phyloP scores from a whole-genome alignment of 2,329 filamentous ascomycete genomes.

The Teratosphaeria viscida region DNA sequence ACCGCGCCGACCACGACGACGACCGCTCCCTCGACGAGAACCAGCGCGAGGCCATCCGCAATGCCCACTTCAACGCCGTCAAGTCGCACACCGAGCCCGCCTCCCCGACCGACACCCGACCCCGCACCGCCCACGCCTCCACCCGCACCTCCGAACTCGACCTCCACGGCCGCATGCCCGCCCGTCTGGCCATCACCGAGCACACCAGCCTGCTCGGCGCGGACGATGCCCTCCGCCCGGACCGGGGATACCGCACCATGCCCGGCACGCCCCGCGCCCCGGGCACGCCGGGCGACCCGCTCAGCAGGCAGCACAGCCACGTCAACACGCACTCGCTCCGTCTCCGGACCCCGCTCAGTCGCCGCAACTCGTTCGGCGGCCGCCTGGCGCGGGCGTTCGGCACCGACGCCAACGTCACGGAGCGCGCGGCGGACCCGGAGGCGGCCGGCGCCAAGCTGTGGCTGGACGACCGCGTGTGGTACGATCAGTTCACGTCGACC shows the following conservation, averaged over 20 bases:
- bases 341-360: conserved; percentile 31
- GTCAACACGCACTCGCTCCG: conserved; percentile 9
- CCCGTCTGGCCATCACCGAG: conserved; percentile 30
- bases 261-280: conserved; percentile 9
- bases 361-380: conserved; percentile 36
- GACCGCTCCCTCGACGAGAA: conserved; percentile 16
- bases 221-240: conserved; percentile 17
- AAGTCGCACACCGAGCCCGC: conserved; percentile 24
- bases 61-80: conserved; percentile 23
- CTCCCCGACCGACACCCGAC: conserved; percentile 18
- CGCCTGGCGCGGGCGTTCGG: conserved; percentile 17
- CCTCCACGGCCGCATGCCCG: conserved; percentile 21
- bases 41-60: conserved; percentile 22
- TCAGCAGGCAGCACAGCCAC: conserved; percentile 25
- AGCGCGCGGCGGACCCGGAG: conserved; percentile 35
- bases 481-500: conserved; percentile 94
- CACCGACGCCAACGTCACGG: conserved; percentile 10
- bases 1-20: conserved; percentile 22
- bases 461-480: conserved; percentile 86
- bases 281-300: conserved; percentile 15
- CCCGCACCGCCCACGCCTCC: conserved; percentile 7
- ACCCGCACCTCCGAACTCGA: conserved; percentile 25
- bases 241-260: conserved; percentile 14
- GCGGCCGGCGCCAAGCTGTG: conserved; percentile 58
- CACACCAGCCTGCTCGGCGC: conserved; percentile 37